Evolutionary conservation across 768 basidiomycete species (phyloP).

Genomic region (Kwoniella sp.): DNA sequence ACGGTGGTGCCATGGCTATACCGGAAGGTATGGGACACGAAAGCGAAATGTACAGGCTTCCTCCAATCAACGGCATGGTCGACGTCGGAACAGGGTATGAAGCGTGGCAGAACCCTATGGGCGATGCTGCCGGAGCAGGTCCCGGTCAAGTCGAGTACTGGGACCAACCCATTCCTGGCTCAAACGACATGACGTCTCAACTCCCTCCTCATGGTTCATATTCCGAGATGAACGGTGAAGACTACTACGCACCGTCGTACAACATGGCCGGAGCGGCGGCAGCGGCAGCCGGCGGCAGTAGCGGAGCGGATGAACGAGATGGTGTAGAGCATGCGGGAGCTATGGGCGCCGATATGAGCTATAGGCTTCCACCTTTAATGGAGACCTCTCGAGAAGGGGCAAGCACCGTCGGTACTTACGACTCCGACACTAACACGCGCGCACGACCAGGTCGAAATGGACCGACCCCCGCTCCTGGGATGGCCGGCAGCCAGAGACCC

Average conservation of each 20-base stretch:
- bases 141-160: constrained; percentile 16
- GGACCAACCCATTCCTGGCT: constrained; percentile 11
- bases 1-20: neutral
- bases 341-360: constrained; percentile 12
- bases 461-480: neutral
- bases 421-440: neutral
- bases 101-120: constrained; percentile 7
- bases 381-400: constrained; percentile 9
- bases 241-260: constrained; percentile 10
- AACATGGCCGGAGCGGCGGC: constrained; percentile 1
- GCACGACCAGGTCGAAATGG: neutral
- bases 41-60: constrained; percentile 39
- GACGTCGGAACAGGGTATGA: constrained; percentile 16
- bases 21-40: constrained; percentile 1
- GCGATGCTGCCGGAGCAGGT: neutral
- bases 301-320: neutral
- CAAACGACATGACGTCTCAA: neutral
- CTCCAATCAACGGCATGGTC: constrained; percentile 32
- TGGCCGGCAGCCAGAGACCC: constrained; percentile 5
- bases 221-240: constrained; percentile 7
- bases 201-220: neutral
- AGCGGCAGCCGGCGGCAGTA: neutral
- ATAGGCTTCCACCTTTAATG: constrained; percentile 25
- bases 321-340: neutral
- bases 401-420: neutral